A percentile compares a stretch with the other conserved stretches of the same genome.
Conservation (phyloP, 306 rosid species). For the Castanopsis chinensis region DNA sequence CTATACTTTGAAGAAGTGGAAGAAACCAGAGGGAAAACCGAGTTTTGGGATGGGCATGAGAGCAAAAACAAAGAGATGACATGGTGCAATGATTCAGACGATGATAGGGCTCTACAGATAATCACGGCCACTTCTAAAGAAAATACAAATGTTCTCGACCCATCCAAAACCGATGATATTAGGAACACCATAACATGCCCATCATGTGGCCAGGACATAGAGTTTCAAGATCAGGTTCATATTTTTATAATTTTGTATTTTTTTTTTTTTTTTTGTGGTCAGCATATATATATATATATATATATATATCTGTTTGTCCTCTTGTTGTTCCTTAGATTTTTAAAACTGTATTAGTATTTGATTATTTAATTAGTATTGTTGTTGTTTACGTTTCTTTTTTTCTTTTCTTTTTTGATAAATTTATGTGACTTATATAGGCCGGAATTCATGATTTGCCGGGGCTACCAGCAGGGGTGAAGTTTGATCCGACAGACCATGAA, state of each 20-base stretch:
- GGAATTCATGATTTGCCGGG: conserved; percentile 72
- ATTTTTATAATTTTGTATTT: background rate
- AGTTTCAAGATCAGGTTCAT: conserved; percentile 64
- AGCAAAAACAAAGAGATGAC: conserved; percentile 43
- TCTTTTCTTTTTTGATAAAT: background rate
- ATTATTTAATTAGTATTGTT: background rate
- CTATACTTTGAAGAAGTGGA: conserved; percentile 33
- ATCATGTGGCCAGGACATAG: conserved; percentile 65
- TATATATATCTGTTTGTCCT: background rate
- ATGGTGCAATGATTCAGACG: conserved; percentile 70
- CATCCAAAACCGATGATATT: conserved; percentile 18
- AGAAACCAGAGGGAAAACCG: conserved; percentile 19
- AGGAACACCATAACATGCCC: conserved; percentile 53
- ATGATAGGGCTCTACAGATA: conserved; percentile 37
- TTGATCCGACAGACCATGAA: conserved; percentile 87
- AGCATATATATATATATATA: background rate
- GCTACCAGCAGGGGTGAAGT: conserved; percentile 86
- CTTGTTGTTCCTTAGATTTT: background rate
- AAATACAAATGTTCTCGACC: background rate
- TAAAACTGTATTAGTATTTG: background rate
- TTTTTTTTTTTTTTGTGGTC: background rate
- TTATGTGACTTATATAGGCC: conserved; percentile 22
- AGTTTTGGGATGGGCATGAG: conserved; percentile 33
- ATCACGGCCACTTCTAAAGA: conserved; percentile 15
- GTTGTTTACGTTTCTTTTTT: background rate